A percentile compares a stretch with the other conserved stretches of the same genome.
Evolutionary conservation across 139 green algal species (phyloP).

Genomic region (Picochlorum sp.): DNA sequence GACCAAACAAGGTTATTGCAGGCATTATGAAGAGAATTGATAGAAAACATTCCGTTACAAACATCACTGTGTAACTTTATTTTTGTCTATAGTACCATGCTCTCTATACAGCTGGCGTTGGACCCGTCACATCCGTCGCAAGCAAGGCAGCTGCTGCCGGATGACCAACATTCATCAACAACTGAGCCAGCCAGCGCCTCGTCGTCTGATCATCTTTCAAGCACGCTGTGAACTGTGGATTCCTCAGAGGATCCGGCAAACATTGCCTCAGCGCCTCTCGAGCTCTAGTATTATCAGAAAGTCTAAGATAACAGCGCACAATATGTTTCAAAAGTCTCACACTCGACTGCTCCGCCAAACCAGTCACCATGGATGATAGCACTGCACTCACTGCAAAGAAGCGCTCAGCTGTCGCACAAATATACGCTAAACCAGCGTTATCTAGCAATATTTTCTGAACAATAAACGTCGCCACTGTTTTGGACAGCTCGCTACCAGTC

Average conservation of each 20-base stretch:
- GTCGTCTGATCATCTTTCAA: constrained; percentile 92
- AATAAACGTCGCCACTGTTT: constrained; percentile 99
- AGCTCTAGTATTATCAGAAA: constrained; percentile 63
- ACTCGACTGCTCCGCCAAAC: constrained; percentile 74
- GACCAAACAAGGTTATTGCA: constrained; percentile 76
- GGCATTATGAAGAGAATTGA: constrained; percentile 97
- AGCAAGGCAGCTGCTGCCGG: constrained; percentile 47
- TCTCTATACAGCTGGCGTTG: constrained; percentile 43
- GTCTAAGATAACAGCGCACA: constrained; percentile 94
- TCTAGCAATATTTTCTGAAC: constrained; percentile 99
- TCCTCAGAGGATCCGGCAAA: constrained; percentile 82
- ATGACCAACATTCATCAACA: constrained; percentile 88
- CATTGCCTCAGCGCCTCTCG: constrained; percentile 89
- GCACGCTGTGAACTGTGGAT: constrained; percentile 81
- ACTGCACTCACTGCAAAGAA: constrained; percentile 96
- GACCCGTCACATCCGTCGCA: constrained; percentile 39
- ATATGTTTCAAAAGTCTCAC: constrained; percentile 98
- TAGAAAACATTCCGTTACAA: constrained; percentile 62
- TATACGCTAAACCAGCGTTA: constrained; percentile 89
- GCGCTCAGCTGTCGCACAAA: constrained; percentile 95
- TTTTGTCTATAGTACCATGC: constrained; percentile 4
- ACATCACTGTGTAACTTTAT: constrained; percentile 49
- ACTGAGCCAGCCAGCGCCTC: constrained; percentile 79
- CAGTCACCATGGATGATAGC: constrained; percentile 81
- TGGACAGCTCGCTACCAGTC: constrained; percentile 96